Evolutionary conservation across 2,329 filamentous ascomycete genomes (phyloP), one percentile per base, ranked within the genome.

Genomic region (Epichloe baconii): DNA sequence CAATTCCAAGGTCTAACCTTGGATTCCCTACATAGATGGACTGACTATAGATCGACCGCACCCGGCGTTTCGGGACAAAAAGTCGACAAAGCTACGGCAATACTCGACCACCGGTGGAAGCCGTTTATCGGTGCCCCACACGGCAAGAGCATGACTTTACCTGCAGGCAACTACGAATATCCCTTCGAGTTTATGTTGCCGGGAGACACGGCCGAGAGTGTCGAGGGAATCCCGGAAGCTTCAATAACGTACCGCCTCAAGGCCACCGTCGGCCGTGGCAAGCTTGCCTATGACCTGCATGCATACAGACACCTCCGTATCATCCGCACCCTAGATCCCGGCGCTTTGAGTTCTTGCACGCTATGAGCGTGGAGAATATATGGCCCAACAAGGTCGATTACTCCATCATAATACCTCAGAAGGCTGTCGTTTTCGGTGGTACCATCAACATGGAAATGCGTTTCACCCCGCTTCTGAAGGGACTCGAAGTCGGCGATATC

Each of bases 331-430:
- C 71, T 90, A 45, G 85, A 88, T 54, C 78, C 86, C 11, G 83
- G 82, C 48, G 85, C 86, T 11, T 74, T 90, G 53, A 91, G 63
- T 78, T 90, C 55, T 76, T 86, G 38, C 86, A 97, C 67, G 85
- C 88, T 46, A 93, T 96, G 88, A 88, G 87, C 56, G 90, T 97
- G 56, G 90, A 96, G 68, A 96, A 96, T 63, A 86, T 95, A 56
- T 98, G 93, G 93, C 86, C 89, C 5, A 93, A 95, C 72, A 98
- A 98, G 73, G 80, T 97, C 59, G 88, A 95, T 65, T 98, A 98
- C 70, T 91, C 88, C 34, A 89, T 98, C 56, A 82, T 88, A 52
- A 87, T 95, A 11, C 91, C 93, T 0, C 90, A 88, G 62, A 96
- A 96, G 71, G 93, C 93, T 2, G 85, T 95, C 50, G 86, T 95